phyloP scores from a whole-genome alignment of 306 rosid species.

The Dalbergia cultrata region DNA sequence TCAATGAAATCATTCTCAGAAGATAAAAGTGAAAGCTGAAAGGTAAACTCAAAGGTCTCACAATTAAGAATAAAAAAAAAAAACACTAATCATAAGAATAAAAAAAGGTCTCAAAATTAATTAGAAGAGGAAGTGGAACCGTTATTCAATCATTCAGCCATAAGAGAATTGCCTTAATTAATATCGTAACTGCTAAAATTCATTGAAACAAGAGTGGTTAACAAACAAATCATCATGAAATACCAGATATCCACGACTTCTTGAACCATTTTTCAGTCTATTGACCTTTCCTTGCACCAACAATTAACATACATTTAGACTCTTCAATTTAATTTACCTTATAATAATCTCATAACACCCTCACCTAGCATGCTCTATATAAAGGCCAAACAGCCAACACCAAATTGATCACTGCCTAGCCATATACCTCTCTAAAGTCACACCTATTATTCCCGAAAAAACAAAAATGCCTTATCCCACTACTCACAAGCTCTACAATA shows the following conservation, averaged over 20 bases:
- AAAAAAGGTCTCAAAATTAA: not conserved
- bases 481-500: not conserved
- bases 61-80: no score
- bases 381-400: not conserved
- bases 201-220: not conserved
- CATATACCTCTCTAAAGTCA: not conserved
- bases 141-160: no score
- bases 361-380: not conserved
- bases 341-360: not conserved
- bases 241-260: not conserved
- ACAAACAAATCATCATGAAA: not conserved
- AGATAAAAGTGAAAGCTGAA: not conserved
- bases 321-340: no score
- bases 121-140: not conserved
- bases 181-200: not conserved
- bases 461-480: constrained; percentile 20
- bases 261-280: not conserved
- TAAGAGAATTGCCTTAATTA: not conserved
- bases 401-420: not conserved
- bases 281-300: not conserved
- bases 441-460: no score
- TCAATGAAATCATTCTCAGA: not conserved
- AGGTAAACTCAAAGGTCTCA: not conserved
- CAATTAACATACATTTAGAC: not conserved
- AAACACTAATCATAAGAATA: no score